A percentile compares a stretch with the other conserved stretches of the same genome.
phyloP scores from a whole-genome alignment of 129 eudicot genomes.

The Lonicera japonica region DNA sequence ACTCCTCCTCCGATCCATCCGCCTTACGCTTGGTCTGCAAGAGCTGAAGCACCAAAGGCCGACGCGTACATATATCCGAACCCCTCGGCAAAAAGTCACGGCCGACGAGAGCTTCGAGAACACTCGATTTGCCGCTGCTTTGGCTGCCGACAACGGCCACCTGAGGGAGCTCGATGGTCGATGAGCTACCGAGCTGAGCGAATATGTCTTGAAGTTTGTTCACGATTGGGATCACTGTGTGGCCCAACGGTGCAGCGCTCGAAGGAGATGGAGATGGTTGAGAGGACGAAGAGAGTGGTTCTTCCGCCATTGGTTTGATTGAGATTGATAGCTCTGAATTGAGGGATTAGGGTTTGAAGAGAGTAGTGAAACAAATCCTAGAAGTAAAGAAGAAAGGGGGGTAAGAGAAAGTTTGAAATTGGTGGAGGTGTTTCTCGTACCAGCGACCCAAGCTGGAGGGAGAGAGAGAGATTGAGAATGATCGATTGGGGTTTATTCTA shows the following conservation, averaged over 20 bases:
- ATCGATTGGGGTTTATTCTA: too few relatives aligned
- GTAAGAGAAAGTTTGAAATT: constrained; percentile 7
- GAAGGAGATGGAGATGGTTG: constrained; percentile 15
- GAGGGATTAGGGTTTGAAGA: constrained; percentile 1
- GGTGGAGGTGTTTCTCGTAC: constrained; percentile 9
- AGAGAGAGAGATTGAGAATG: background rate
- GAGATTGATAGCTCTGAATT: too few relatives aligned
- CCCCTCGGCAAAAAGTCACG: constrained; percentile 94
- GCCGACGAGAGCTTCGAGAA: constrained; percentile 92
- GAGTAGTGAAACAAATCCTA: constrained; percentile 47
- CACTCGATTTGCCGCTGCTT: constrained; percentile 97
- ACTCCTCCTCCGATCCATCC: constrained; percentile 77
- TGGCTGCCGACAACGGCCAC: constrained; percentile 99
- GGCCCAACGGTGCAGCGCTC: constrained; percentile 54
- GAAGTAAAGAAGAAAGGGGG: constrained; percentile 14
- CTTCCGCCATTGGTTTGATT: constrained; percentile 61
- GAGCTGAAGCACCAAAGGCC: constrained; percentile 89
- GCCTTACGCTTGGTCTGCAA: constrained; percentile 52
- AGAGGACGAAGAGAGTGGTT: constrained; percentile 29
- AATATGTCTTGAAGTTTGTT: constrained; percentile 92
- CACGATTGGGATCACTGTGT: constrained; percentile 82
- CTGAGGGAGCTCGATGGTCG: constrained; percentile 82
- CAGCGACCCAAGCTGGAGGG: constrained; percentile 16
- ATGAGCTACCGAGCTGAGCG: constrained; percentile 72
- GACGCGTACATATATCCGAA: constrained; percentile 81